Percentiles rank a stretch among this genome's conserved stretches.
These are phyloP conservation scores for Alternaria hordeiaustralica DNA, from an alignment of 2,329 filamentous ascomycete species.

Conservation along the genomic window DNA sequence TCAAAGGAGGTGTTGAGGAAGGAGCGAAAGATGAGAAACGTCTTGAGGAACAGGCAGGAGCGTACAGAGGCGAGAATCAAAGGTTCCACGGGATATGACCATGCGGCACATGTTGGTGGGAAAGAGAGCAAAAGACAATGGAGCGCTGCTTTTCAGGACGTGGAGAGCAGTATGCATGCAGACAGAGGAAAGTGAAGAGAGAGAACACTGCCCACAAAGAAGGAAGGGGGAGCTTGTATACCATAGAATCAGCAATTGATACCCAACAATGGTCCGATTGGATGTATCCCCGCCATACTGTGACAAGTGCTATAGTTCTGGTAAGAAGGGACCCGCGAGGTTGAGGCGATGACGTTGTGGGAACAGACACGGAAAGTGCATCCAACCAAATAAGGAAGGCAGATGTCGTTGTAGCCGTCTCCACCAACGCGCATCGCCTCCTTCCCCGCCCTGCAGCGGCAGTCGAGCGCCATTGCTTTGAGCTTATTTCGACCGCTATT, in stretches of 20 bases:
- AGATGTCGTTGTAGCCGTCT: slow-evolving; percentile 21
- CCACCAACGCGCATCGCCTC: slow-evolving; percentile 28
- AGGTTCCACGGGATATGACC: slow-evolving; percentile 2
- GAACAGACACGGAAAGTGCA: background rate
- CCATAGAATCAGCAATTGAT: background rate
- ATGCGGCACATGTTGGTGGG: slow-evolving; percentile 1
- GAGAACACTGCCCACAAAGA: background rate
- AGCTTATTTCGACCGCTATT: slow-evolving; percentile 29
- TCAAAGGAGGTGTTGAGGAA: background rate
- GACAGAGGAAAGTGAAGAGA: background rate
- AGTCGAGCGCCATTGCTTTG: slow-evolving; percentile 22
- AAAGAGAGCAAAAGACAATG: background rate
- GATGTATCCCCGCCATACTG: background rate
- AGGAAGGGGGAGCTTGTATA: background rate
- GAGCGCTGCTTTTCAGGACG: background rate
- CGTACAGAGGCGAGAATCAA: background rate
- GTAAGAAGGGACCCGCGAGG: background rate
- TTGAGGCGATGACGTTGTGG: background rate
- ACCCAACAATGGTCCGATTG: background rate
- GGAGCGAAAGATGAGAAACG: background rate
- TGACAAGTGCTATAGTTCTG: background rate
- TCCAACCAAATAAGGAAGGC: slow-evolving; percentile 29
- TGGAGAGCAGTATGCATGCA: slow-evolving; percentile 1
- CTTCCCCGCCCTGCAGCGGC: slow-evolving; percentile 26
- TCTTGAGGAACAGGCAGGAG: background rate